A percentile compares a stretch with the other conserved stretches of the same genome.
phyloP scores from a whole-genome alignment of 257 asterid genomes.

The Pogostemon cablin region DNA sequence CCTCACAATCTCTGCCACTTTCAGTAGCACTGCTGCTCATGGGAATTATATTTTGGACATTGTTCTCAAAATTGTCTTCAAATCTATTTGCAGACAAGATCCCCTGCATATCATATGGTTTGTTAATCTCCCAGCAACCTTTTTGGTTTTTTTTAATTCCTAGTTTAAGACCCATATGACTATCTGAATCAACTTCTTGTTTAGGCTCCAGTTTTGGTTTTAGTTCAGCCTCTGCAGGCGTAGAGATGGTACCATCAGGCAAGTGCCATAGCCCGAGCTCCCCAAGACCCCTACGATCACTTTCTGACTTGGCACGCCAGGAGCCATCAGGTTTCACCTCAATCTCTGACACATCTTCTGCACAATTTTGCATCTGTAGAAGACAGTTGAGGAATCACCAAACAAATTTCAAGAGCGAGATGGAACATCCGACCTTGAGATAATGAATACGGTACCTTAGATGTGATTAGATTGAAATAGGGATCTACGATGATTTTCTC shows the following conservation, averaged over 20 bases:
- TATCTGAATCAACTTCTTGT: conserved; percentile 80
- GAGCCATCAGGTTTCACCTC: conserved; percentile 99
- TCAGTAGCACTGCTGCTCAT: conserved; percentile 97
- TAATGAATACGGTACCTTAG: conserved; percentile 57
- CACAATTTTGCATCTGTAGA: conserved; percentile 66
- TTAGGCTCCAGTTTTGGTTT: conserved; percentile 61
- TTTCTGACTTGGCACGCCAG: conserved; percentile 93
- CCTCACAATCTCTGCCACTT: conserved; percentile 91
- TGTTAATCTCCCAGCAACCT: conserved; percentile 83
- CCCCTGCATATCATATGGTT: conserved; percentile 53
- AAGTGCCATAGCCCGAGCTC: conserved; percentile 91
- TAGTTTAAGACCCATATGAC: conserved; percentile 65
- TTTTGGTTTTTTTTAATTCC: conserved; percentile 76
- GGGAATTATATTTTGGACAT: conserved; percentile 54
- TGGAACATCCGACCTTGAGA: conserved; percentile 11
- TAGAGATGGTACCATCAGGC: conserved; percentile 76
- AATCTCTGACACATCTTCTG: conserved; percentile 83
- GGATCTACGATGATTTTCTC: conserved; percentile 91
- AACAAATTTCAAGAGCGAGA: conserved; percentile 13
- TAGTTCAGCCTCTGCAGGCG: conserved; percentile 38
- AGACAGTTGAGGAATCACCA: conserved; percentile 27
- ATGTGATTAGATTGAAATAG: conserved; percentile 77
- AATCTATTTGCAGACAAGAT: conserved; percentile 49
- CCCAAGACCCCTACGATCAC: conserved; percentile 72
- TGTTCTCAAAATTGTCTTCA: conserved; percentile 47